These are phyloP conservation scores for Fraxinus cuspidata DNA, from an alignment of 257 asterid species.

Conservation along the genomic window DNA sequence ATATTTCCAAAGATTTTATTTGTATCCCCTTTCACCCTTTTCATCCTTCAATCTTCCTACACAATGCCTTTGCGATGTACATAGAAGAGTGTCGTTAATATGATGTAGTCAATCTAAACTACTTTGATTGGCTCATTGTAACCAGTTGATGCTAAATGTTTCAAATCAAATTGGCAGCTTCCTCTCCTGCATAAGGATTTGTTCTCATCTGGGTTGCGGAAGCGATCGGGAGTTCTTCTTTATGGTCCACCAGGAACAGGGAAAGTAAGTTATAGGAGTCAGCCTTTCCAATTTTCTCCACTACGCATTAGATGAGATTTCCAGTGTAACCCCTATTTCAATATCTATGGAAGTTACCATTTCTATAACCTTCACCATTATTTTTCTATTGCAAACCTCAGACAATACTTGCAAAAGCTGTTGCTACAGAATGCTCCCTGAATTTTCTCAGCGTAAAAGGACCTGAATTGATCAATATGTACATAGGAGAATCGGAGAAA, in stretches of 20 bases:
- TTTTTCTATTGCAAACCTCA: conserved; percentile 43
- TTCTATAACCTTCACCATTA: conserved; percentile 19
- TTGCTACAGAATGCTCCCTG: conserved; percentile 96
- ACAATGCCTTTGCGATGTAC: background rate
- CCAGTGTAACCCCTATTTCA: background rate
- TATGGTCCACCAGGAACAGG: conserved; percentile 99
- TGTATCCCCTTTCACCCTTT: background rate
- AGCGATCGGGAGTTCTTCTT: conserved; percentile 97
- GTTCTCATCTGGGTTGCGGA: conserved; percentile 97
- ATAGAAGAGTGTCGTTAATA: background rate
- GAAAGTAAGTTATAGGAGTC: conserved; percentile 57
- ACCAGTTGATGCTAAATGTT: conserved; percentile 27
- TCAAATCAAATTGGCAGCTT: conserved; percentile 52
- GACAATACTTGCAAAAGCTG: conserved; percentile 97
- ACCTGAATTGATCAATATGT: conserved; percentile 97
- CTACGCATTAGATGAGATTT: background rate
- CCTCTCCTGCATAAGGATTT: conserved; percentile 95
- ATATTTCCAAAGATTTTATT: background rate
- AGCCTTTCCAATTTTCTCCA: conserved; percentile 14
- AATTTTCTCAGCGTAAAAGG: conserved; percentile 96
- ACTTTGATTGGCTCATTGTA: conserved; percentile 3
- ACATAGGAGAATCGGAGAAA: conserved; percentile 98
- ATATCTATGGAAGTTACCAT: conserved; percentile 16
- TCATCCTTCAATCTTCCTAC: background rate
- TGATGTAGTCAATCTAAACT: background rate